Conservation (phyloP, 2,329 filamentous ascomycete genomes). For the Cytospora chrysosperma region DNA sequence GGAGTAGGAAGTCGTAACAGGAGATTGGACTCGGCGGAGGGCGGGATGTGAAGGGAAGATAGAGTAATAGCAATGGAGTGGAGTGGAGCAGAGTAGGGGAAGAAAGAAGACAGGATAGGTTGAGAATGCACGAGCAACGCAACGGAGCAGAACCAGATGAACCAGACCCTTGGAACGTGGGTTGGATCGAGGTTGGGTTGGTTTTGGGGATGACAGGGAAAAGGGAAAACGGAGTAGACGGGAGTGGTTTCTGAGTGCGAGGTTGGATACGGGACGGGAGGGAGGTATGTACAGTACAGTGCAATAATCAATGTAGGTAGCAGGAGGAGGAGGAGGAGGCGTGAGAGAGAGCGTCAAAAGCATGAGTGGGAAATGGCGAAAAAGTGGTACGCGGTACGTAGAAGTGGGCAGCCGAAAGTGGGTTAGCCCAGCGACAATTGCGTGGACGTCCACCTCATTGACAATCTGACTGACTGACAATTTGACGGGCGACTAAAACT, state of each 20-base stretch:
- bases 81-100: conserved; percentile 7
- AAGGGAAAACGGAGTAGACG: not conserved
- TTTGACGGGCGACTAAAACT: not conserved
- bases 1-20: not conserved
- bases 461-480: not conserved
- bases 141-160: not conserved
- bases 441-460: conserved; percentile 17
- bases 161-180: not conserved
- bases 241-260: conserved; percentile 4
- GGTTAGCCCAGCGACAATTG: conserved; percentile 17
- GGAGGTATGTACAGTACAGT: not conserved
- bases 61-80: conserved; percentile 3
- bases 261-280: conserved; percentile 5
- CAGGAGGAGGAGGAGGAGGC: not conserved
- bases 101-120: not conserved
- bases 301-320: not conserved
- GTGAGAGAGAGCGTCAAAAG: not conserved
- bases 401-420: conserved; percentile 6
- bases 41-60: conserved; percentile 7
- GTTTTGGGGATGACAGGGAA: too few species aligned
- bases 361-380: not conserved
- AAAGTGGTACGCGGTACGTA: conserved; percentile 11
- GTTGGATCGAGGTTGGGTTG: not conserved
- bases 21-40: conserved; percentile 2
- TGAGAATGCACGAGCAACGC: not conserved